Evolutionary conservation across 192 early-diverging fungal genomes (phyloP).

Genomic region (Umbelopsis sp.): DNA sequence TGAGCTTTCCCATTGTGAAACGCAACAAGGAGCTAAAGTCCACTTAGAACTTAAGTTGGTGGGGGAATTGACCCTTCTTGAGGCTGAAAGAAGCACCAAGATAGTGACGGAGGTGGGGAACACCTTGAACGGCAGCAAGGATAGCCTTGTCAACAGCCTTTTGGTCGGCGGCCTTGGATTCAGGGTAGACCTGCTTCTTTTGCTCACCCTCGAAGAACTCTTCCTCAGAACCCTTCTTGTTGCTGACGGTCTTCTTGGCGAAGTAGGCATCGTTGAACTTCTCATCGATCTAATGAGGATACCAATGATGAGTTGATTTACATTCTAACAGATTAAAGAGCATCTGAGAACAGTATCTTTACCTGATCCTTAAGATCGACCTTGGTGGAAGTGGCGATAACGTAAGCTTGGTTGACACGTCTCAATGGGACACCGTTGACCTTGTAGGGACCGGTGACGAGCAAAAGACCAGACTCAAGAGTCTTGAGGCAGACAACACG

Average conservation of each 20-base stretch:
- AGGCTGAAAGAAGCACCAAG: conserved; percentile 87
- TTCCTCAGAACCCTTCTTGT: conserved; percentile 82
- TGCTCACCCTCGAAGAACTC: conserved; percentile 82
- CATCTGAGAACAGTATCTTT: not conserved
- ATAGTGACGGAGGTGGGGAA: conserved; percentile 88
- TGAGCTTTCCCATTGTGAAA: conserved; percentile 24
- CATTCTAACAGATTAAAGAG: not conserved
- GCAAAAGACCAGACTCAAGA: conserved; percentile 90
- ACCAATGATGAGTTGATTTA: not conserved
- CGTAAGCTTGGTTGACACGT: conserved; percentile 99
- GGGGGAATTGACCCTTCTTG: conserved; percentile 95
- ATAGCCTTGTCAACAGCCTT: conserved; percentile 88
- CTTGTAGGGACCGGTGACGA: conserved; percentile 98
- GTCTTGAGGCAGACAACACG: conserved; percentile 99
- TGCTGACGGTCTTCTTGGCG: conserved; percentile 74
- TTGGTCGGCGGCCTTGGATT: conserved; percentile 85
- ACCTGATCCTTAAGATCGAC: conserved; percentile 82
- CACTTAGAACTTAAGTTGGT: conserved; percentile 93
- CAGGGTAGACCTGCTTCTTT: conserved; percentile 81
- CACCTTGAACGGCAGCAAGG: conserved; percentile 79
- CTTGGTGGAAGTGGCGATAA: conserved; percentile 99
- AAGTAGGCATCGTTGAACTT: conserved; percentile 96
- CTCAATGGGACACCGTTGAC: conserved; percentile 98
- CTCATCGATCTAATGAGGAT: conserved; percentile 52
- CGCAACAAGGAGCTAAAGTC: conserved; percentile 7